phyloP scores from a whole-genome alignment of 2,329 filamentous ascomycete genomes.

The Colletotrichum sp. region DNA sequence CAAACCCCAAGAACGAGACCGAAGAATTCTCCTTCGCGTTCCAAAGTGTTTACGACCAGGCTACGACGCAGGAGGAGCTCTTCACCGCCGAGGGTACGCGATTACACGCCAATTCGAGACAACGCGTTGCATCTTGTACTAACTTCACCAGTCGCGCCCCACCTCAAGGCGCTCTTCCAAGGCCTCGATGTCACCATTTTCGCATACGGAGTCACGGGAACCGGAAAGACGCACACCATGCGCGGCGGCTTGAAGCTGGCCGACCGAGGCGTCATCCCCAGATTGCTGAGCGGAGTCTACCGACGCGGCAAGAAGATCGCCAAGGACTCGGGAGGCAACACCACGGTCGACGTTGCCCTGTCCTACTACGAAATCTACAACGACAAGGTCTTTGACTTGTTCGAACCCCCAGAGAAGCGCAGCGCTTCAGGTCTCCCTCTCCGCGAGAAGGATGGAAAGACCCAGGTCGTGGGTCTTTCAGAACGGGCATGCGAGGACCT shows the following conservation, averaged over 20 bases:
- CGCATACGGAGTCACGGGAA: conserved; percentile 91
- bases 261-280: conserved; percentile 86
- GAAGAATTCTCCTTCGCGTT: conserved; percentile 96
- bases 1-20: conserved; percentile 88
- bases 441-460: conserved; percentile 85
- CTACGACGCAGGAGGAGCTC: conserved; percentile 81
- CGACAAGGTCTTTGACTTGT: conserved; percentile 91
- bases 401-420: conserved; percentile 87
- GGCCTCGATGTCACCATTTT: conserved; percentile 90
- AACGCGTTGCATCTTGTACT: not conserved
- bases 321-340: conserved; percentile 77
- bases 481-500: conserved; percentile 83
- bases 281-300: conserved; percentile 85
- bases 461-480: conserved; percentile 83
- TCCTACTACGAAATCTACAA: conserved; percentile 98
- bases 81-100: conserved; percentile 85
- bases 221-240: conserved; percentile 97
- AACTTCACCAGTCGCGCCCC: conserved; percentile 72
- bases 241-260: conserved; percentile 85
- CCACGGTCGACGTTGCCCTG: conserved; percentile 74
- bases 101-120: conserved; percentile 6
- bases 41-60: conserved; percentile 87
- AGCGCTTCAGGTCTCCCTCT: conserved; percentile 81
- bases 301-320: conserved; percentile 83
- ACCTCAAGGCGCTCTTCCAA: conserved; percentile 89